These are phyloP conservation scores for Vanderwaltozyma yarrowii DNA, from an alignment of 805 yeast genomes.

Conservation along the genomic window DNA sequence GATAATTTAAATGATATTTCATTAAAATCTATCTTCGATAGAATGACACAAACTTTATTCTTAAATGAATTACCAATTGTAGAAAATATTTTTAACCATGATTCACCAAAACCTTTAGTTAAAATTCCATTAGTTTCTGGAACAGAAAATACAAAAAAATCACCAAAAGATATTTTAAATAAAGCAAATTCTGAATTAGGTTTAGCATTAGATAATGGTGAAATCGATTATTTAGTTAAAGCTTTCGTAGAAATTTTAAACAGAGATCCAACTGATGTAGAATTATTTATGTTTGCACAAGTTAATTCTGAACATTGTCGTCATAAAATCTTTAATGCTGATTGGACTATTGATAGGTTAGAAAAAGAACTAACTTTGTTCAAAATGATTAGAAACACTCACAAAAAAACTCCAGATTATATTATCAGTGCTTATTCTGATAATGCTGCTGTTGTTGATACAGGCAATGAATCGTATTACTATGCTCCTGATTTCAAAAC, in stretches of 20 bases:
- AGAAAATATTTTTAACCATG: constrained; percentile 67
- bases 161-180: constrained; percentile 44
- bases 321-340: constrained; percentile 97
- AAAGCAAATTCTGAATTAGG: constrained; percentile 80
- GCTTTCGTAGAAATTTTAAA: constrained; percentile 70
- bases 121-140: constrained; percentile 18
- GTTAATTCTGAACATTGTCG: constrained; percentile 99
- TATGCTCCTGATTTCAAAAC: constrained; percentile 69
- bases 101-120: constrained; percentile 74
- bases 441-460: constrained; percentile 83
- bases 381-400: constrained; percentile 94
- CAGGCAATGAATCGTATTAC: constrained; percentile 51
- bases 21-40: constrained; percentile 69
- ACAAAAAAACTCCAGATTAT: constrained; percentile 62
- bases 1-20: constrained; percentile 45
- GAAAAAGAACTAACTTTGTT: constrained; percentile 67
- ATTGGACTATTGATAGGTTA: constrained; percentile 88
- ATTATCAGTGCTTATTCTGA: constrained; percentile 94
- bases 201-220: constrained; percentile 89
- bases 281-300: constrained; percentile 97
- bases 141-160: neutral
- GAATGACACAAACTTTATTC: constrained; percentile 83
- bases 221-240: constrained; percentile 73
- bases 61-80: constrained; percentile 51
- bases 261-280: constrained; percentile 96